Conservation (phyloP, 768 basidiomycete species). For the Rhizopogon vesiculosus region DNA sequence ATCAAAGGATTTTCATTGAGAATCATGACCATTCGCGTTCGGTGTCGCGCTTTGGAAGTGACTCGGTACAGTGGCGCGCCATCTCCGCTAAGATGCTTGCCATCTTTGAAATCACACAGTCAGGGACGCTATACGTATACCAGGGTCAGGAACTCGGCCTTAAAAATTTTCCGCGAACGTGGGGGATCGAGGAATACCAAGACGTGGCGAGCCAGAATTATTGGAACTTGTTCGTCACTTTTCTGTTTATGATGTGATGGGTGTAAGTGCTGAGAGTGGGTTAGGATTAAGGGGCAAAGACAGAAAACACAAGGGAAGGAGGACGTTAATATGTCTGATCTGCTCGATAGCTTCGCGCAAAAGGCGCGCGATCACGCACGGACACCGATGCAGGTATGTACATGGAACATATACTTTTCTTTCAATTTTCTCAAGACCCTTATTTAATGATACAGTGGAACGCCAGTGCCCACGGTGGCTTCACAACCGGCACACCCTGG, state of each 20-base stretch:
- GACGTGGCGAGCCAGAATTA: constrained; percentile 62
- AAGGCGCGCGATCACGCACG: constrained; percentile 72
- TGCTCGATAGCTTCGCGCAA: constrained; percentile 49
- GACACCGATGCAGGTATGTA: constrained; percentile 59
- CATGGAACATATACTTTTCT: not conserved
- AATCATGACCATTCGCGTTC: constrained; percentile 66
- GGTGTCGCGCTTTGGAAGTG: constrained; percentile 65
- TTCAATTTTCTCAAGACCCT: not conserved
- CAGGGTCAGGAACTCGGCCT: constrained; percentile 74
- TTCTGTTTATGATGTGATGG: not conserved
- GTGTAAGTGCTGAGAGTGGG: not conserved
- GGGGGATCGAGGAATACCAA: constrained; percentile 72
- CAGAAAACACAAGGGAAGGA: constrained; percentile 23
- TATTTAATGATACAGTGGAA: constrained; percentile 48
- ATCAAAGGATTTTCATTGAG: constrained; percentile 54
- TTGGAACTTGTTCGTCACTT: constrained; percentile 44
- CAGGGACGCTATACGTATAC: constrained; percentile 68
- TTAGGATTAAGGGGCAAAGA: constrained; percentile 37
- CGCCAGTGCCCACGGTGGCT: constrained; percentile 49
- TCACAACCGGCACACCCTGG: constrained; percentile 64
- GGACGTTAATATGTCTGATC: constrained; percentile 56
- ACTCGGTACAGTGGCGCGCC: constrained; percentile 49
- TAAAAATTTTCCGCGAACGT: constrained; percentile 55
- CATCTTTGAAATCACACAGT: constrained; percentile 54
- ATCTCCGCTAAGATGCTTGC: constrained; percentile 62